These are phyloP conservation scores for Diaporthe vaccinii DNA, from an alignment of 2,329 filamentous ascomycete species.

Conservation along the genomic window DNA sequence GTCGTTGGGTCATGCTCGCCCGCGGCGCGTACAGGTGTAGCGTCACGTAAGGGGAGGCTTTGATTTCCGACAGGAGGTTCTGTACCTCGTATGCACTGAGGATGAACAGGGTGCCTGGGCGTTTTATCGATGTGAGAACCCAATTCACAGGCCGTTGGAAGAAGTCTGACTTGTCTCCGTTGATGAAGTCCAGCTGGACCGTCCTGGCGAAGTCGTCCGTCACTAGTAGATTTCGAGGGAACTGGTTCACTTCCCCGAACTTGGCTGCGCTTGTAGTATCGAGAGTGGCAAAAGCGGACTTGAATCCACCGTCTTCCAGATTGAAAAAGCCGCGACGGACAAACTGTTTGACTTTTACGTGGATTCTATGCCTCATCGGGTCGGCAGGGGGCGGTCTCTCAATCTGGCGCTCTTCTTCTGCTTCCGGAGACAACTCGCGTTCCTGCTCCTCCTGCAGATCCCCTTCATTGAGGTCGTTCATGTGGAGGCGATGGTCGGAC, in stretches of 20 bases:
- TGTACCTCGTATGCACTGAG: conserved; percentile 75
- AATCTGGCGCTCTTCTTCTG: conserved; percentile 70
- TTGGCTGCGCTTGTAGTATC: conserved; percentile 54
- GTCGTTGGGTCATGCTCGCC: conserved; percentile 50
- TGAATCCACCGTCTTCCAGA: conserved; percentile 50
- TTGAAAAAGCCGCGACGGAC: conserved; percentile 52
- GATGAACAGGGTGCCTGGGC: conserved; percentile 57
- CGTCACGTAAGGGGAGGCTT: conserved; percentile 49
- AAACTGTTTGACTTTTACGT: conserved; percentile 58
- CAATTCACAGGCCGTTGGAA: conserved; percentile 69
- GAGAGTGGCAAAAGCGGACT: conserved; percentile 62
- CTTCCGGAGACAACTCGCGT: conserved; percentile 74
- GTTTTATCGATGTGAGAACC: conserved; percentile 56
- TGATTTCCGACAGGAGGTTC: conserved; percentile 57
- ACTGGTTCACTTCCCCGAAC: conserved; percentile 49
- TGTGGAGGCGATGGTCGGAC: conserved; percentile 48
- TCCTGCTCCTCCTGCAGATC: conserved; percentile 76
- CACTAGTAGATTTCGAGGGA: conserved; percentile 54
- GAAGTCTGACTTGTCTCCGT: conserved; percentile 51
- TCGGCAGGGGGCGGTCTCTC: conserved; percentile 59
- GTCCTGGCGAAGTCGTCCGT: conserved; percentile 66
- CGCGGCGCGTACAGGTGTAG: conserved; percentile 68
- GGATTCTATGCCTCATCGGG: conserved; percentile 57
- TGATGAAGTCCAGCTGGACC: conserved; percentile 47
- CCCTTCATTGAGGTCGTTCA: conserved; percentile 49